Evolutionary conservation across 1,284 basidiomycete species (phyloP).

Genomic region (Ceratobasidium sp.): DNA sequence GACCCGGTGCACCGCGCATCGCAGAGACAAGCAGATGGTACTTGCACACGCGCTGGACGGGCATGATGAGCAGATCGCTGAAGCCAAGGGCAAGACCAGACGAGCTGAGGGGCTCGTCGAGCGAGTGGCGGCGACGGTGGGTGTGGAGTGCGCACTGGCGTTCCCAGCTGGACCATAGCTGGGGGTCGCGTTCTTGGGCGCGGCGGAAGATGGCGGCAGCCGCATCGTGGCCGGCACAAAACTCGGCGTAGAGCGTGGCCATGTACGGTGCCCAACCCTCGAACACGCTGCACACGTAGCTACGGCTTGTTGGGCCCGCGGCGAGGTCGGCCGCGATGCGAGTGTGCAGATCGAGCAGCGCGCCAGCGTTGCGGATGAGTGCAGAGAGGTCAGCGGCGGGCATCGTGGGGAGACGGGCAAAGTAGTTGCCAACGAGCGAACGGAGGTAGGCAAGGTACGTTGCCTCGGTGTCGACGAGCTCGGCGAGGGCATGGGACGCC

Average conservation of each 20-base stretch:
- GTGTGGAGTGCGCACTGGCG: conserved; percentile 1
- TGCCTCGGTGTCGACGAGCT: conserved; percentile 84
- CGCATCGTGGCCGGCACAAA: conserved; percentile 27
- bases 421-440: conserved; percentile 66
- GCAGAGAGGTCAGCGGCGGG: conserved; percentile 57
- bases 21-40: conserved; percentile 89
- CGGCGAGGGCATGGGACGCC: conserved; percentile 70
- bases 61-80: conserved; percentile 88
- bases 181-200: conserved; percentile 19
- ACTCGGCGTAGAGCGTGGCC: conserved; percentile 48
- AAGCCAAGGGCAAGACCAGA: conserved; percentile 61
- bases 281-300: conserved; percentile 41
- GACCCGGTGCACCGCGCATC: conserved; percentile 61
- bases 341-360: conserved; percentile 50
- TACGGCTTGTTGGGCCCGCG: conserved; percentile 31
- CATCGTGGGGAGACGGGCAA: conserved; percentile 39
- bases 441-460: conserved; percentile 82
- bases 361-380: conserved; percentile 52
- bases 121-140: conserved; percentile 9
- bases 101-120: conserved; percentile 5
- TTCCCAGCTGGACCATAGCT: conserved; percentile 25
- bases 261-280: conserved; percentile 49
- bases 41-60: conserved; percentile 88
- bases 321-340: conserved; percentile 51
- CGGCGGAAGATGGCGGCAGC: conserved; percentile 36